Evolutionary conservation across 106 monocot genomes (phyloP), one percentile per base, ranked within the genome.

Genomic region (Alisma plantagoaquatica): DNA sequence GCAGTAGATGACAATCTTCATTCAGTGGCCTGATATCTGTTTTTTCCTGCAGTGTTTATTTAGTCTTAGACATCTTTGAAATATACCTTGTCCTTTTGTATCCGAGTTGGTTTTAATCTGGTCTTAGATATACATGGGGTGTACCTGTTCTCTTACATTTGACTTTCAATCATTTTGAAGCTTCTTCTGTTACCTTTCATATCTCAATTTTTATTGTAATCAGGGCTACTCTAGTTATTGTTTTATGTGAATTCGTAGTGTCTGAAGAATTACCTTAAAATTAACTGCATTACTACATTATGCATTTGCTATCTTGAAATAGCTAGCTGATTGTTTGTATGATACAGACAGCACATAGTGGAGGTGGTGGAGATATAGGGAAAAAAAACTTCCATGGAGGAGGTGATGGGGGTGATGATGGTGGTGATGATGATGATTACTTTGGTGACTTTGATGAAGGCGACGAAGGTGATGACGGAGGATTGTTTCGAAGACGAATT

Each of bases 351-450:
- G 72, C 84, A 30, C 70, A 66, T 49, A 89, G 96, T 70, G 96
- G 96, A 59, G 96, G 96, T 18, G 89, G 96, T 49, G 96, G 96
- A 26, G 89, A 89, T 61, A 96, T 96, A 59, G 96, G 96, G 26
- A 96, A 89, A 66, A 96, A 76, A 62, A 96, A 75, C 63, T 65
- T 67, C 66, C 96, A 89, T 72, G 96, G 96, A 23, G 96, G 96
- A 3, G 96, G 96, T 61, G 96, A 96, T 71, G 89, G 96, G 2
- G 96, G 96, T 18, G 96, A 96, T 64, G 96, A 96, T 65, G 84
- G 73, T 50, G 96, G 93, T 54, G 93, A 96, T 77, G 96, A 96
- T 64, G 96, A 96, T 82, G 81, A 96, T 33, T 96, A 96, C 60
- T 84, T 85, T 57, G 89, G 62, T 78, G 96, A 96, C 51, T 96